Conservation (phyloP, 352 stramenopile genomes). For the Blastocystis sp. region DNA sequence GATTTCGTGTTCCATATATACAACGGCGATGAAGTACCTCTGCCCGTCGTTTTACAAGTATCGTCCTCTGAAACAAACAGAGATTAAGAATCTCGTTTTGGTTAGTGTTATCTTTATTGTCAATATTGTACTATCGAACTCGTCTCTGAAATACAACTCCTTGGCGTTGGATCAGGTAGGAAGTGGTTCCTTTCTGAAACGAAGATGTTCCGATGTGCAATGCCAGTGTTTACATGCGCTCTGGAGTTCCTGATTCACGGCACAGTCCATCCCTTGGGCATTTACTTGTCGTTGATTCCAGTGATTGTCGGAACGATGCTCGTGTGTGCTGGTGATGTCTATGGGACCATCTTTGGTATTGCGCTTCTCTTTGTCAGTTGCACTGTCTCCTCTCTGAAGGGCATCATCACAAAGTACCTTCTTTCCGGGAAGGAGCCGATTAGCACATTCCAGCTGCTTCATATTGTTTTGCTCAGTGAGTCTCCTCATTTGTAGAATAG, state of each 20-base stretch:
- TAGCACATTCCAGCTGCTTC: conserved; percentile 40
- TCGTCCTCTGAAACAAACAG: background rate
- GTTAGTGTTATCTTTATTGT: conserved; percentile 56
- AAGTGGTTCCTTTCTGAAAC: background rate
- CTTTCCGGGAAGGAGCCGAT: conserved; percentile 48
- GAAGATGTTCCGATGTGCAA: conserved; percentile 55
- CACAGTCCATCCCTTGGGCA: conserved; percentile 1
- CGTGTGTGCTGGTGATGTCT: conserved; percentile 44
- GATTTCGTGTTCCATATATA: conserved; percentile 55
- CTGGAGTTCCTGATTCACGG: conserved; percentile 49
- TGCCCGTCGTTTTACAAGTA: conserved; percentile 48
- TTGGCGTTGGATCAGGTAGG: conserved; percentile 46
- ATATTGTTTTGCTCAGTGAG: background rate
- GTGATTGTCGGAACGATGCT: conserved; percentile 54
- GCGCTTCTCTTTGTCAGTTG: conserved; percentile 44
- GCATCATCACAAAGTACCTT: conserved; percentile 57
- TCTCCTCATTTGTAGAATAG: background rate
- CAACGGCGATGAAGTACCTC: conserved; percentile 39
- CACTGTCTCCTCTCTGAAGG: conserved; percentile 54
- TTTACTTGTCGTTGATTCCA: conserved; percentile 51
- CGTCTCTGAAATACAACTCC: conserved; percentile 50
- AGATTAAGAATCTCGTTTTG: conserved; percentile 23
- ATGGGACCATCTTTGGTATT: conserved; percentile 44
- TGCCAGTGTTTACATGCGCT: conserved; percentile 42
- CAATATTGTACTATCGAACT: conserved; percentile 52